Base-by-base conservation (phyloP, 148 eudicot species). In the Rhododendron henanense region DNA sequence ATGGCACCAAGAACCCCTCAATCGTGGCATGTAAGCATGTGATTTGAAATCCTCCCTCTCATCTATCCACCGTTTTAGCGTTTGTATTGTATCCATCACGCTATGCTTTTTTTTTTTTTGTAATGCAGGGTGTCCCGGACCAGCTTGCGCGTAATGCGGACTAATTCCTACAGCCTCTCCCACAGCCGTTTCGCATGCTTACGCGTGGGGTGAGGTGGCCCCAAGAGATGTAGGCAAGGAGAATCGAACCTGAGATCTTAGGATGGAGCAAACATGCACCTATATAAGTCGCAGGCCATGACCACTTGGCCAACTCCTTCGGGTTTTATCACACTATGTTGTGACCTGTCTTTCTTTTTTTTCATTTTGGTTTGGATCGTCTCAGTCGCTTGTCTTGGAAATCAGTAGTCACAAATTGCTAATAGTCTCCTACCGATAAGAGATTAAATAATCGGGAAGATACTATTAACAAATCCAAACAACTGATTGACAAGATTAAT, bases 1-100 rank as follows among this genome's bases (percentile, higher is more conserved):
- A n/a, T 86, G 65, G 74, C 88, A 86, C 85, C 85, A 82, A 86
- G 74, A 82, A 15, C 73, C n/a, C 57, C n/a, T 55, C 50, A 51
- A 39, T 41, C 73, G 79, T 81, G 57, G n/a, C 78, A 67, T 31
- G 84, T 69, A 37, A 44, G 6, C 79, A 86, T 86, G 87, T 86
- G 80, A 81, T 45, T 51, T 65, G 48, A 82, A 45, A 37, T 44
- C 23, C 33, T 65, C 33, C 45, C n/a, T 51, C 33, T 69, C 31
- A 31, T 69, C 39, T 10, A 28, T 31, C 37, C 41, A 31, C 76
- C 39, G 39, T 71, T 71, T 65, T 71, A 31, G 37, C 13, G 19
- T 31, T 71, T 31, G 41, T 71, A 71, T 71, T 71, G 18, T 33
- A 23, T 31, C 31, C 31, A 31, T 63, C 28, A 63, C 9, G 18